phyloP scores from a whole-genome alignment of 2,329 filamentous ascomycete genomes.

The Epichloe sylvatica region DNA sequence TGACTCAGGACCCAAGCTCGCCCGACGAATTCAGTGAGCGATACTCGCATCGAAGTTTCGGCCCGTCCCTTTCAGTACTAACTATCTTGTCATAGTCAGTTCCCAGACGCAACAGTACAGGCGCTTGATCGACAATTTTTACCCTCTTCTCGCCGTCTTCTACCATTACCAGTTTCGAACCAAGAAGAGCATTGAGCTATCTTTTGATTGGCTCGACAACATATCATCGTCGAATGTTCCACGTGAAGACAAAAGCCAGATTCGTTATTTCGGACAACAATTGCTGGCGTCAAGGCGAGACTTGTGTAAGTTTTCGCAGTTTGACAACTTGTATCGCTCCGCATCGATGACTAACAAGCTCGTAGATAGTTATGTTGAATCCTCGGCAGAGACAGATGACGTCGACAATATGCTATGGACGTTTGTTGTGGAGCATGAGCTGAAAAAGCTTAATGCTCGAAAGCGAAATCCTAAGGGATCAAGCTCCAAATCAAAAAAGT shows the following conservation, averaged over 20 bases:
- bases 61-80: background rate
- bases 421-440: slow-evolving; percentile 25
- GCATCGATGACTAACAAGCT: background rate
- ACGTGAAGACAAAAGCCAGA: slow-evolving; percentile 13
- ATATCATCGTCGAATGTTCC: slow-evolving; percentile 13
- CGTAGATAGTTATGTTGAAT: slow-evolving; percentile 19
- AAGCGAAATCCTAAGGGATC: slow-evolving; percentile 15
- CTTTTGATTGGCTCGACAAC: slow-evolving; percentile 24
- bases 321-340: background rate
- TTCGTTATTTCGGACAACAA: slow-evolving; percentile 17
- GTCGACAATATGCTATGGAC: slow-evolving; percentile 16
- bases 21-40: slow-evolving; percentile 8
- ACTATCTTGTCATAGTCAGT: slow-evolving; percentile 6
- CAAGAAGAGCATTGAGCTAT: slow-evolving; percentile 26
- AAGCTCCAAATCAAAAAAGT: slow-evolving; percentile 14
- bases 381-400: slow-evolving; percentile 9
- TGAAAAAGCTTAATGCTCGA: slow-evolving; percentile 25
- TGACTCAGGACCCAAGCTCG: slow-evolving; percentile 11
- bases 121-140: slow-evolving; percentile 20
- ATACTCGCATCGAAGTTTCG: background rate
- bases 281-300: slow-evolving; percentile 21
- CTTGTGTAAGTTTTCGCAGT: slow-evolving; percentile 19
- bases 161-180: slow-evolving; percentile 28
- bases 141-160: slow-evolving; percentile 25
- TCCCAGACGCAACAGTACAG: slow-evolving; percentile 12